Evolutionary conservation across 1,284 basidiomycete species (phyloP).

Genomic region (Microbotryomycetes sp.): DNA sequence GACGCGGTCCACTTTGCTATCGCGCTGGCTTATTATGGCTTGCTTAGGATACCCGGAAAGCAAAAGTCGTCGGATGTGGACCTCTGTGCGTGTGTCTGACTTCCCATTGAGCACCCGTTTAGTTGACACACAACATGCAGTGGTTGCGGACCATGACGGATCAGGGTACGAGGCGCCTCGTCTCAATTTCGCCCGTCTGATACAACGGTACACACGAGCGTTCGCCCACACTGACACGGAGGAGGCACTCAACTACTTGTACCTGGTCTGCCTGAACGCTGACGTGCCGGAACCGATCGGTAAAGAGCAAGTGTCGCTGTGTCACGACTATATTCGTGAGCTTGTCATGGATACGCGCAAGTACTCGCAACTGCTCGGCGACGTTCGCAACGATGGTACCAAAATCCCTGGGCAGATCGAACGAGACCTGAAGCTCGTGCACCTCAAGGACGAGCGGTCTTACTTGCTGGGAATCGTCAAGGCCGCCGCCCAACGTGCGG

Average conservation of each 20-base stretch:
- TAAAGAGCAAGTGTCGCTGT: slow-evolving; percentile 71
- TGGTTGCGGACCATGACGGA: slow-evolving; percentile 1
- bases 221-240: slow-evolving; percentile 87
- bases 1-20: slow-evolving; percentile 94
- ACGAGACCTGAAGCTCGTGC: slow-evolving; percentile 67
- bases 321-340: slow-evolving; percentile 79
- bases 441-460: slow-evolving; percentile 59
- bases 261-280: slow-evolving; percentile 72
- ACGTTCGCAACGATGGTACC: slow-evolving; percentile 78
- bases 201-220: slow-evolving; percentile 86
- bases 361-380: slow-evolving; percentile 80
- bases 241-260: slow-evolving; percentile 92
- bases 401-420: slow-evolving; percentile 81
- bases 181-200: slow-evolving; percentile 73
- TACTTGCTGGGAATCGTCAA: slow-evolving; percentile 79
- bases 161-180: slow-evolving; percentile 26
- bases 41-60: slow-evolving; percentile 71
- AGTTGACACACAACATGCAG: no score
- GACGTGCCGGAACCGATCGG: slow-evolving; percentile 59
- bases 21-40: slow-evolving; percentile 85
- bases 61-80: slow-evolving; percentile 72
- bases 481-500: slow-evolving; percentile 65
- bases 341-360: slow-evolving; percentile 80
- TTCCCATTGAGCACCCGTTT: no score
- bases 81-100: slow-evolving; percentile 54